Evolutionary conservation across 164 flowering plant genomes (phyloP).

Genomic region (Umbilicus rupestris): DNA sequence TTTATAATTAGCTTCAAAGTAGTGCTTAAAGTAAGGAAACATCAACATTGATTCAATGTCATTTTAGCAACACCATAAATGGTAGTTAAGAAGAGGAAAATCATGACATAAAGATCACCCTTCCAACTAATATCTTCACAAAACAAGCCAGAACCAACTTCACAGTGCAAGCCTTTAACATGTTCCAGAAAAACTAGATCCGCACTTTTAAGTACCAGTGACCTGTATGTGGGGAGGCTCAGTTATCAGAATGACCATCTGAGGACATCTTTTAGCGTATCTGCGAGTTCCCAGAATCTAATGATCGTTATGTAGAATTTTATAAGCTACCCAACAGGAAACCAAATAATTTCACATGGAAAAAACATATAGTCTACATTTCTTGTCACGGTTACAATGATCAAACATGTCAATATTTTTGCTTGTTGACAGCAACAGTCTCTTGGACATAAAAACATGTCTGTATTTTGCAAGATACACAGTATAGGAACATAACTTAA

Average conservation of each 20-base stretch:
- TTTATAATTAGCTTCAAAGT: neutral
- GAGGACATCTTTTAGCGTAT: conserved; percentile 59
- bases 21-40: conserved; percentile 42
- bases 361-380: neutral
- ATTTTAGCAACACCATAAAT: conserved; percentile 77
- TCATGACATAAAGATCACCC: conserved; percentile 32
- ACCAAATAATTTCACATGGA: too few species aligned
- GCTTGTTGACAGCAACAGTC: neutral
- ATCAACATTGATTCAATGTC: conserved; percentile 58
- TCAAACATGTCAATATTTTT: neutral
- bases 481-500: neutral
- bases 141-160: neutral
- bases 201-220: conserved; percentile 40
- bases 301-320: conserved; percentile 44
- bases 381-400: neutral
- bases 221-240: conserved; percentile 56
- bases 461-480: neutral
- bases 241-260: conserved; percentile 65
- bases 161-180: conserved; percentile 26
- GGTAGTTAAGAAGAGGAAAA: conserved; percentile 41
- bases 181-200: conserved; percentile 24
- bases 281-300: conserved; percentile 79
- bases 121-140: conserved; percentile 4
- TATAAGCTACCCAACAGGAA: conserved; percentile 11
- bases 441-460: neutral